Conservation (phyloP, 495 filamentous ascomycete species). For the Hypoxylon trugodes region DNA sequence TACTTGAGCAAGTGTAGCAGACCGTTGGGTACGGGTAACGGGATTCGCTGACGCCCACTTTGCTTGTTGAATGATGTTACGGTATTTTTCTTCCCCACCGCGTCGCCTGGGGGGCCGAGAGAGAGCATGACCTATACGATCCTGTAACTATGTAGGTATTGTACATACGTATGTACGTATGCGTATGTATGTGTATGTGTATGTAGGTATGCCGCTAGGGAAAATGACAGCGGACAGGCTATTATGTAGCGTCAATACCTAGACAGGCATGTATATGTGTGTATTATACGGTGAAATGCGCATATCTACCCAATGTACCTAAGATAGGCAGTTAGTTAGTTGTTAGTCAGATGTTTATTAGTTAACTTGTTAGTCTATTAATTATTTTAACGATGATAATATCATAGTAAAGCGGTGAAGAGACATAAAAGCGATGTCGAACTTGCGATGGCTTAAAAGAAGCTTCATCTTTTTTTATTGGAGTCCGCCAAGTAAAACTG, state of each 20-base stretch:
- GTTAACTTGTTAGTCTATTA: background rate
- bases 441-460: slow-evolving; percentile 35
- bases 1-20: background rate
- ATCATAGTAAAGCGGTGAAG: slow-evolving; percentile 20
- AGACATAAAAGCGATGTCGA: slow-evolving; percentile 11
- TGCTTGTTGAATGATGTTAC: slow-evolving; percentile 19
- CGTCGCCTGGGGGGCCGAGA: slow-evolving; percentile 22
- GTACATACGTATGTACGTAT: slow-evolving; percentile 3
- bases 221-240: slow-evolving; percentile 12
- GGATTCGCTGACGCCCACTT: slow-evolving; percentile 23
- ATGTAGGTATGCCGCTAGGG: slow-evolving; percentile 10
- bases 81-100: slow-evolving; percentile 30
- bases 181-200: slow-evolving; percentile 15
- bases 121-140: slow-evolving; percentile 19
- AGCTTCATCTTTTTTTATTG: slow-evolving; percentile 28
- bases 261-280: slow-evolving; percentile 24
- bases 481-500: slow-evolving; percentile 30
- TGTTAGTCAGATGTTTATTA: background rate
- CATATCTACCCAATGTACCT: slow-evolving; percentile 24
- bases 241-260: too few species aligned
- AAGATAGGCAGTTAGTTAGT: background rate
- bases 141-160: too few species aligned
- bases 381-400: background rate
- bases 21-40: slow-evolving; percentile 36
- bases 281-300: too few species aligned